phyloP scores from a whole-genome alignment of 2,329 filamentous ascomycete genomes.

The Septoria petroselini region DNA sequence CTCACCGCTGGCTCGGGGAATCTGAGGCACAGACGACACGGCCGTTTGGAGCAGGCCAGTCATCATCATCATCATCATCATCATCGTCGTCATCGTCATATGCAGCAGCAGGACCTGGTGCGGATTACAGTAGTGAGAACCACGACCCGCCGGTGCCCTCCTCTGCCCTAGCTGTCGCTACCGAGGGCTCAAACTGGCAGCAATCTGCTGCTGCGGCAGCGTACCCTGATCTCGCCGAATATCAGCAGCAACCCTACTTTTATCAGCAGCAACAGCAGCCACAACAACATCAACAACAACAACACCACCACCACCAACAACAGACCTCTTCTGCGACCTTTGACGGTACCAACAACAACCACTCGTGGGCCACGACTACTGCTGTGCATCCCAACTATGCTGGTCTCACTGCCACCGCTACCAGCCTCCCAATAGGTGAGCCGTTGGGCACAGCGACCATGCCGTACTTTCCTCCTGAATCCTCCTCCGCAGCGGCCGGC shows the following conservation, averaged over 20 bases:
- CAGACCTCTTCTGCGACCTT: slow-evolving; percentile 27
- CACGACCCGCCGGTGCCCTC: too few relatives aligned
- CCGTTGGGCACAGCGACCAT: slow-evolving; percentile 18
- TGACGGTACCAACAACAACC: slow-evolving; percentile 12
- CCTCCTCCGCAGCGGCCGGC: slow-evolving; percentile 4
- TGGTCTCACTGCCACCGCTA: slow-evolving; percentile 10
- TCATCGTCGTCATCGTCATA: slow-evolving; percentile 8
- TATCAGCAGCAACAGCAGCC: slow-evolving; percentile 31
- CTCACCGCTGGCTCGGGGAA: slow-evolving; percentile 11
- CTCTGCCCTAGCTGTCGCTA: slow-evolving; percentile 13
- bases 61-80: too few relatives aligned
- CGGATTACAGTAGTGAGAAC: too few relatives aligned
- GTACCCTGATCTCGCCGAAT: slow-evolving; percentile 30
- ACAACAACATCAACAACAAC: slow-evolving; percentile 33
- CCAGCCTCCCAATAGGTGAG: slow-evolving; percentile 17
- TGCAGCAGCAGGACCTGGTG: slow-evolving; percentile 2
- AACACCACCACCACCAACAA: slow-evolving; percentile 33
- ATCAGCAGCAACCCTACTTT: slow-evolving; percentile 34
- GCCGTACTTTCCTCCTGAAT: slow-evolving; percentile 27
- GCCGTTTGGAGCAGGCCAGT: slow-evolving; percentile 1
- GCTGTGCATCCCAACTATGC: neutral
- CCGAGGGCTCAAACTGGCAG: slow-evolving; percentile 19
- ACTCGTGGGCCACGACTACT: slow-evolving; percentile 5
- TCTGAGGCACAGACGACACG: neutral
- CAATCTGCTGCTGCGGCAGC: slow-evolving; percentile 20